Base-by-base conservation (phyloP, 2,329 filamentous ascomycete genomes). In the Aspergillus sp. region DNA sequence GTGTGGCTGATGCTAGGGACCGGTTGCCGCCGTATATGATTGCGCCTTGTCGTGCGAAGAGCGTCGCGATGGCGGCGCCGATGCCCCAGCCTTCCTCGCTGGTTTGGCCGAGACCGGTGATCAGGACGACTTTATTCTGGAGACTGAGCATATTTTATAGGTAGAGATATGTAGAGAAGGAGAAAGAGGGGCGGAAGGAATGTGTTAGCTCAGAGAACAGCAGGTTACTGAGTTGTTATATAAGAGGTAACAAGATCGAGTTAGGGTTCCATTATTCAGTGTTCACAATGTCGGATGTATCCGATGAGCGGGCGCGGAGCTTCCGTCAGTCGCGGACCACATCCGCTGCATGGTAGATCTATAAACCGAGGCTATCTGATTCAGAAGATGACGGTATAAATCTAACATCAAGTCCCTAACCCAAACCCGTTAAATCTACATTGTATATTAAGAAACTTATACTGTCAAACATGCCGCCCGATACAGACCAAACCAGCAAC, bases 11-110 rank as follows among this genome's bases (percentile, higher is more conserved):
- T 22, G 73, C 61, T 18, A 81, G 49, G 2, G 78, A 78, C 31
- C 80, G 69, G 65, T 84, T 81, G 24, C 82, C 81, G n/a, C 82
- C 82, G 61, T 81, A 83, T 16, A 84, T 71, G 12, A 70, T 69
- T 2, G 81, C 82, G 16, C 82, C 81, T 68, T 81, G 78, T 36
- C 76, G 73, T 1, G 81, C 79, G 18, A 84, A 72, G 5, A 78
- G 69, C 2, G 78, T 75, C n/a, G 81, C 79, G 52, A 77, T 82
- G 39, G 82, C 80, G 20, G 81, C 77, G 11, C 81, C 81, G 62
- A 82, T 84, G 36, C 81, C 81, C 82, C 81, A 84, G 29, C 77
- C 73, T 20, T 62, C 64, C 49, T 72, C 69, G 18, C 77, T 74
- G 16, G 74, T 74, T 66, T 81, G 77, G 39, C 69, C 69, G 20